These are phyloP conservation scores for Wolfiporia cocos DNA, from an alignment of 1,284 basidiomycete genomes.

Conservation along the genomic window DNA sequence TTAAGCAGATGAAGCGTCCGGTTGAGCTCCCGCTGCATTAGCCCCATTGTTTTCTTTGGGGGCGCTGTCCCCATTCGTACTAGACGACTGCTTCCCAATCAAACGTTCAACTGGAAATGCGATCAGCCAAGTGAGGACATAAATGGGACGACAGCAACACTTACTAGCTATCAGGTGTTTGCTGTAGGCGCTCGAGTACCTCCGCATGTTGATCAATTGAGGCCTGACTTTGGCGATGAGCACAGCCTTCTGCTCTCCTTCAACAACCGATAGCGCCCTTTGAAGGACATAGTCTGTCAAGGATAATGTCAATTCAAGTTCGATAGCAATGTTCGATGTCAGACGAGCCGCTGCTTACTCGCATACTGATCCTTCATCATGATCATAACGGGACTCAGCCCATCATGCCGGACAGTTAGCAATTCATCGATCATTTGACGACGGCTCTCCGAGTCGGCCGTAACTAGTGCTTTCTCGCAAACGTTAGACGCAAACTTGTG, in stretches of 20 bases:
- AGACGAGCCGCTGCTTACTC: constrained; percentile 44
- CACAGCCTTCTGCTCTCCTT: constrained; percentile 63
- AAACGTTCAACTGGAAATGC: constrained; percentile 56
- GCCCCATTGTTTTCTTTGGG: constrained; percentile 6
- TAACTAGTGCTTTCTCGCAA: constrained; percentile 86
- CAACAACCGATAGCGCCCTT: constrained; percentile 64
- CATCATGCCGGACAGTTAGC: constrained; percentile 57
- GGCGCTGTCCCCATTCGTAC: constrained; percentile 5
- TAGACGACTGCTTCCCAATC: constrained; percentile 36
- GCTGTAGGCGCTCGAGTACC: constrained; percentile 65
- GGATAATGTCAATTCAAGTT: constrained; percentile 1
- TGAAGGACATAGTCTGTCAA: constrained; percentile 76
- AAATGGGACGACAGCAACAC: constrained; percentile 26
- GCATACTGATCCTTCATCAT: constrained; percentile 94
- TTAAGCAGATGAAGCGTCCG: constrained; percentile 8
- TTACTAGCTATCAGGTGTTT: constrained; percentile 77
- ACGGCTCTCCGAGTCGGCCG: constrained; percentile 57
- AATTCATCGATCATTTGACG: constrained; percentile 78
- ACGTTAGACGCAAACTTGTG: constrained; percentile 99
- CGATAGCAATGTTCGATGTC: constrained; percentile 1
- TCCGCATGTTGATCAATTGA: constrained; percentile 65
- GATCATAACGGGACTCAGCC: constrained; percentile 55
- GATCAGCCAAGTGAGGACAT: neutral
- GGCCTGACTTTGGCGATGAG: constrained; percentile 60
- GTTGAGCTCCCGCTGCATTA: constrained; percentile 10